These are phyloP conservation scores for Boletus patriciae DNA, from an alignment of 768 basidiomycete genomes.

Conservation along the genomic window DNA sequence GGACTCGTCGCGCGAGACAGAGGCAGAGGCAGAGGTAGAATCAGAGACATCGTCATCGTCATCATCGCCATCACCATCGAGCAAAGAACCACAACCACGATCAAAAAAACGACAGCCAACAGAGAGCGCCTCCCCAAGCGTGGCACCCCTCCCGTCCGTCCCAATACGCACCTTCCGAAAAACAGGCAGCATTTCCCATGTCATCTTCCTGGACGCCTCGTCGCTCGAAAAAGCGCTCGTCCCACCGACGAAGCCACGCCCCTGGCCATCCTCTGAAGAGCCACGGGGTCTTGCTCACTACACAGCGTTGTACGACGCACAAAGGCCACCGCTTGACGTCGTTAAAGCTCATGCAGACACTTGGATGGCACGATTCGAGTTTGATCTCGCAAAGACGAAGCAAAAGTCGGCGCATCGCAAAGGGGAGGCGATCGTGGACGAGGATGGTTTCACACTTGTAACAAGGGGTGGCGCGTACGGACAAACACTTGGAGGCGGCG, in stretches of 20 bases:
- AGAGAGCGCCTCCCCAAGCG: constrained; percentile 42
- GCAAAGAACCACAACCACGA: constrained; percentile 22
- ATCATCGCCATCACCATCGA: neutral
- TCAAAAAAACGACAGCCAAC: constrained; percentile 31
- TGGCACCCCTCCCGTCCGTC: constrained; percentile 59
- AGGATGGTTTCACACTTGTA: constrained; percentile 93
- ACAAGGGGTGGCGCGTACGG: constrained; percentile 92
- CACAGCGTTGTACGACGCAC: constrained; percentile 53
- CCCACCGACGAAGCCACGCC: constrained; percentile 47
- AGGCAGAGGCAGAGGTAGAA: constrained; percentile 28
- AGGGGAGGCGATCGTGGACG: constrained; percentile 88
- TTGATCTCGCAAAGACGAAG: constrained; percentile 51
- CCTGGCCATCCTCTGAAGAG: constrained; percentile 66
- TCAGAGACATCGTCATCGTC: neutral
- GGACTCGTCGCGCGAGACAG: constrained; percentile 35
- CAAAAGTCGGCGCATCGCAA: constrained; percentile 69
- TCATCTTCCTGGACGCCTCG: constrained; percentile 69
- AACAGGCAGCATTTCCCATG: constrained; percentile 69
- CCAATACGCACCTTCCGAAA: constrained; percentile 56
- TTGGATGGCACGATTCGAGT: constrained; percentile 75
- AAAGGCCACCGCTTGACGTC: constrained; percentile 73
- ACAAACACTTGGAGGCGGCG: constrained; percentile 81
- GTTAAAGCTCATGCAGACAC: constrained; percentile 81
- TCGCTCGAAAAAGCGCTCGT: constrained; percentile 68
- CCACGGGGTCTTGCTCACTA: constrained; percentile 78